Base-by-base conservation (phyloP, 805 yeast genomes). In the Yamadazyma akitaensis region DNA sequence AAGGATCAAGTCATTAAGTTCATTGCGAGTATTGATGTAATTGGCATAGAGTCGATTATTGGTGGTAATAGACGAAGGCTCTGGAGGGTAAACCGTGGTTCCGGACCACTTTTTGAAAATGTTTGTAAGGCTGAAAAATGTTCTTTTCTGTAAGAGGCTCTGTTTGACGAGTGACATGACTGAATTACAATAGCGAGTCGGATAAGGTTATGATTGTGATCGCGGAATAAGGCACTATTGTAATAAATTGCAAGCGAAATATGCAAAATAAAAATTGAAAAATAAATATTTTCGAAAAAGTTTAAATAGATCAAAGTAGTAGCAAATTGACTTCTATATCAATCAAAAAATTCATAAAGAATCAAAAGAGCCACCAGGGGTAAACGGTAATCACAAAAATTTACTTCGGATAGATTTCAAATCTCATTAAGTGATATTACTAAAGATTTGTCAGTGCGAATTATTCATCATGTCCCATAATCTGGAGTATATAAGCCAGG, bases 1-100 rank as follows among this genome's bases (percentile, higher is more conserved):
- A 26, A 81, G 59, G 32, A 82, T 54, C 25, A 77, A 55, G 31
- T 77, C 75, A 43, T 82, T 80, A 38, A 88, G 63, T 54, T 88
- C 96, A 43, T 71, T 65, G 17, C 77, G 76, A 46, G 76, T 71
- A 50, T 82, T 70, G 16, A 88, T 68, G 33, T 69, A 72, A 18
- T 64, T 59, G 31, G 68, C 70, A 49, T 63, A 69, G 12, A 72
- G 53, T 25, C 75, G 56, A 51, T 72, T 72, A 24, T 65, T 58
- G 40, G 77, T 72, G 40, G 73, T 62, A 47, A 69, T 63, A 19
- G 61, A 56, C 32, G 54, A 49, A 6, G 76, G 76, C 8, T 75
- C 73, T 9, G 76, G 76, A 9, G 77, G 77, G 49, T 72, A 72
- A 24, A 44, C 19, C 28, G 47, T 38, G 14, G 26, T 44, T 9